Conservation (phyloP, 805 yeast species). For the Starmerella gropengiesseri region DNA sequence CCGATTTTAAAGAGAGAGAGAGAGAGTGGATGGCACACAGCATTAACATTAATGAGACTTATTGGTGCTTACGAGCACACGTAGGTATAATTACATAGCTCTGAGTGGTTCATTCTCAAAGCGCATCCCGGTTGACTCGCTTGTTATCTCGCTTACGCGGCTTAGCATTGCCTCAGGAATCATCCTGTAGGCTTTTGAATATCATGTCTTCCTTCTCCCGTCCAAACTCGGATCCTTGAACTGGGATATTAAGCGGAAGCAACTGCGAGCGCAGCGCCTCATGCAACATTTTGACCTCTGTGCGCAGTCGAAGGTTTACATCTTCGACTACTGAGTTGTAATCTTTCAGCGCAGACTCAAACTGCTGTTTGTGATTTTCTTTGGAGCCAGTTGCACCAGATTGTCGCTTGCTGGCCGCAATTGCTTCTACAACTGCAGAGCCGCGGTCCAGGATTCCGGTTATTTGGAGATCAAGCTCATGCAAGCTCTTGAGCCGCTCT, state of each 20-base stretch:
- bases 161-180: too few relatives aligned
- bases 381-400: constrained; percentile 2
- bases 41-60: too few relatives aligned
- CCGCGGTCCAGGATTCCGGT: constrained; percentile 25
- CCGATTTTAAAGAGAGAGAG: too few relatives aligned
- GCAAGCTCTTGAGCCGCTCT: constrained; percentile 26
- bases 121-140: neutral
- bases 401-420: constrained; percentile 25
- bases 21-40: too few relatives aligned
- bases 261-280: constrained; percentile 38
- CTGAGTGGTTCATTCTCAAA: too few relatives aligned
- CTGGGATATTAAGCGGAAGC: constrained; percentile 57
- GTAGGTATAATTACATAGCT: too few relatives aligned
- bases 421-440: constrained; percentile 23
- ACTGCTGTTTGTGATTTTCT: constrained; percentile 31
- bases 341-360: constrained; percentile 36
- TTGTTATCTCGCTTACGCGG: constrained; percentile 9
- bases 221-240: constrained; percentile 61
- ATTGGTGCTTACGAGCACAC: too few relatives aligned
- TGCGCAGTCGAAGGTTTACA: constrained; percentile 49
- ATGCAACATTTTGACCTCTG: constrained; percentile 57
- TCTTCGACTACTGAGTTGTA: constrained; percentile 48
- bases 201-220: constrained; percentile 41
- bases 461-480: constrained; percentile 24
- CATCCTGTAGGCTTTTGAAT: constrained; percentile 25